Evolutionary conservation across 441 rosid species (phyloP), one percentile per base, ranked within the genome.

Genomic region (Flueggea neowawraea): DNA sequence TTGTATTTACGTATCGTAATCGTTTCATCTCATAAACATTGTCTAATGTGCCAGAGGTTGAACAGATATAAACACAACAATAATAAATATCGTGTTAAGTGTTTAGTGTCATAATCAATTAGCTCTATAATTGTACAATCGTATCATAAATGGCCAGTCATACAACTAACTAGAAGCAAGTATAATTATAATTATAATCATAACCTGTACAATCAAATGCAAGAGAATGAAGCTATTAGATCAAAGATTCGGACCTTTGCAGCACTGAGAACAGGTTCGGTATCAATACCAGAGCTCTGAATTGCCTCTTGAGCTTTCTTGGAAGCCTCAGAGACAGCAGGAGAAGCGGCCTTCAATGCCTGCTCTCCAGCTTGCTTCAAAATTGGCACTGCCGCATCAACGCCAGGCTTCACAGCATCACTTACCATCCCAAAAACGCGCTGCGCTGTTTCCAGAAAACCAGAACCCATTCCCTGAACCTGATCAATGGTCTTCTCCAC

Each of bases 241-340:
- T 53, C 13, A 53, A 16, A n/a, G 10, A 16, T 10, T 44, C 70
- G 6, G 52, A 88, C 98, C 98, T 93, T 93, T 36, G 90, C 94
- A 74, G 87, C 98, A 69, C 50, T 68, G 45, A 69, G 54, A 65
- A 89, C 88, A 10, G 95, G 84, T 58, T 92, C 75, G 6, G 91
- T 56, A 65, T 93, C 88, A 75, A 93, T 32, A 66, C 97, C 98
- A 51, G 87, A 61, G 79, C 83, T 74, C 68, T 90, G 84, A 81
- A 90, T 77, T 52, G 90, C 96, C 70, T 93, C 97, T 73, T 86
- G 89, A 22, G 92, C 97, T 75, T 85, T 85, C 87, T 79, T 93
- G 0, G 97, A 75, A 54, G 84, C 92, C 77, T 88, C 97, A 0
- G 95, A 88, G 65, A 90, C 63, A 5, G 80, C 88, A 12, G 96